Evolutionary conservation across 129 eudicot species (phyloP).

Genomic region (Flaveria ramosissima): DNA sequence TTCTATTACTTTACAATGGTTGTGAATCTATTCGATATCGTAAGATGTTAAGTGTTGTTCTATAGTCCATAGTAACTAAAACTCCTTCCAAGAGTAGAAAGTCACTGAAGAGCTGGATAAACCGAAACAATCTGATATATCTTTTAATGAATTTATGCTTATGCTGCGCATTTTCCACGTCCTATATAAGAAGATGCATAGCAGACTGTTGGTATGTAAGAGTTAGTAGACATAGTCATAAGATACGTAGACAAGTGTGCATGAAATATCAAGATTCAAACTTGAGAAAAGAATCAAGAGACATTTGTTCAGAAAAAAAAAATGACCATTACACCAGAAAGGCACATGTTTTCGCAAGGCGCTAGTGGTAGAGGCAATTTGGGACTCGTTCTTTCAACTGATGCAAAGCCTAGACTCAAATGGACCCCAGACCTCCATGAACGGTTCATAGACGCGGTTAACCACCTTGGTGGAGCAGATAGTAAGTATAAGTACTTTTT

Average conservation of each 20-base stretch:
- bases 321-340: constrained; percentile 54
- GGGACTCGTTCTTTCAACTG: constrained; percentile 90
- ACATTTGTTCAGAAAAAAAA: constrained; percentile 45
- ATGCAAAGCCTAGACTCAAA: constrained; percentile 95
- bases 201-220: constrained; percentile 38
- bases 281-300: constrained; percentile 29
- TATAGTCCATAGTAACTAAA: constrained; percentile 45
- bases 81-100: constrained; percentile 42
- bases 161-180: constrained; percentile 24
- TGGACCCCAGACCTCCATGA: constrained; percentile 96
- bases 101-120: constrained; percentile 40
- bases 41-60: constrained; percentile 57
- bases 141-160: constrained; percentile 61
- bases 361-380: constrained; percentile 56
- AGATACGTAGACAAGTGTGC: constrained; percentile 42
- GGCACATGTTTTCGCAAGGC: constrained; percentile 73
- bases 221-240: constrained; percentile 26
- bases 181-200: constrained; percentile 48
- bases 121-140: constrained; percentile 56
- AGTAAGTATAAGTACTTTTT: constrained; percentile 63
- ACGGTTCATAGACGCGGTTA: constrained; percentile 86
- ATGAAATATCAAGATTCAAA: constrained; percentile 30
- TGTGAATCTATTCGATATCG: constrained; percentile 65
- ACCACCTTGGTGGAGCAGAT: constrained; percentile 97
- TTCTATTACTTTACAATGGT: constrained; percentile 52